phyloP scores from a whole-genome alignment of 345 rosid species.

The Lepidium sativum region DNA sequence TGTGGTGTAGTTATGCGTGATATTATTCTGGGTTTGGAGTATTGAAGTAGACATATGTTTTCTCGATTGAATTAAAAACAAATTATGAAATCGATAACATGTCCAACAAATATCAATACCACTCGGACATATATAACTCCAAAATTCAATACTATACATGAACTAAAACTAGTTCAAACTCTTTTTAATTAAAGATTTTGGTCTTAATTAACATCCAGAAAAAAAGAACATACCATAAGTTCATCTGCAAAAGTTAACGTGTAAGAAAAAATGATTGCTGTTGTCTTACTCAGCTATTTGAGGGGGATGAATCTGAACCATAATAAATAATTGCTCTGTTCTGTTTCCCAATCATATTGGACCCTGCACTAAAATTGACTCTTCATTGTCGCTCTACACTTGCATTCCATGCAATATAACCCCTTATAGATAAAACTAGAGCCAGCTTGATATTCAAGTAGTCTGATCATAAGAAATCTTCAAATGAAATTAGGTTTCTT shows the following conservation, averaged over 20 bases:
- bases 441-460: too few relatives aligned
- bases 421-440: background rate
- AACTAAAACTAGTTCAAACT: background rate
- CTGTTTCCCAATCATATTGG: slow-evolving; percentile 21
- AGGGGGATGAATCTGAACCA: slow-evolving; percentile 25
- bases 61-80: too few relatives aligned
- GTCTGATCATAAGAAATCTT: background rate
- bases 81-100: too few relatives aligned
- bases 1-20: too few relatives aligned
- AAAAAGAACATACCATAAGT: background rate
- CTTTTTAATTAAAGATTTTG: background rate
- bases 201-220: background rate
- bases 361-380: slow-evolving; percentile 17
- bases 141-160: background rate
- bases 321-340: slow-evolving; percentile 19
- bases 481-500: background rate
- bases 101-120: background rate
- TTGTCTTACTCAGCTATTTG: background rate
- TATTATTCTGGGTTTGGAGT: too few relatives aligned
- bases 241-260: background rate
- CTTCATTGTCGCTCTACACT: slow-evolving; percentile 11
- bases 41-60: too few relatives aligned
- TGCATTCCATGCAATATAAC: background rate
- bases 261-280: slow-evolving; percentile 19
- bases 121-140: too few relatives aligned